phyloP scores from a whole-genome alignment of 495 filamentous ascomycete genomes.

The Elaphomyces granulatus region DNA sequence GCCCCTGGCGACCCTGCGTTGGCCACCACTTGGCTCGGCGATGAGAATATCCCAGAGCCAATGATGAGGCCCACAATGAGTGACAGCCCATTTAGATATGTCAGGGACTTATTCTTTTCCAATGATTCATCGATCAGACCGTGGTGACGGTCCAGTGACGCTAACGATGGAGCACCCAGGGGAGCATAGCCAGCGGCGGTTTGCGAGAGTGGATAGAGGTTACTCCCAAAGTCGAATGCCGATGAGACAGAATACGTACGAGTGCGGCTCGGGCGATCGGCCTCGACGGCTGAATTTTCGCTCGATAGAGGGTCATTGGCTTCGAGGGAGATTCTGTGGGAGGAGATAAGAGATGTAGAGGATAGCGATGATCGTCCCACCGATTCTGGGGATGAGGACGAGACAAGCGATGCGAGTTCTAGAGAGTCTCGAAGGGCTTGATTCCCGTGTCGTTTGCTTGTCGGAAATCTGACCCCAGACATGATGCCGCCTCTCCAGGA shows the following conservation, averaged over 20 bases:
- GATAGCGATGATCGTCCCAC: constrained; percentile 47
- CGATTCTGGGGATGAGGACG: constrained; percentile 48
- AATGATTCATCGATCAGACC: constrained; percentile 44
- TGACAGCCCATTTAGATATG: constrained; percentile 84
- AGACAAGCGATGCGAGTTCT: constrained; percentile 88
- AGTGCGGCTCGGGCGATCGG: constrained; percentile 33
- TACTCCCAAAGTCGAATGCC: constrained; percentile 83
- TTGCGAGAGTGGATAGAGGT: constrained; percentile 83
- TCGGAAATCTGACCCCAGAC: constrained; percentile 22
- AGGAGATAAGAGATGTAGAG: constrained; percentile 73
- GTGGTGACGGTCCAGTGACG: constrained; percentile 30
- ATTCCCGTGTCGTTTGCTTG: neutral
- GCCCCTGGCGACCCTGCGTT: constrained; percentile 90
- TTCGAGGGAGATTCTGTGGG: constrained; percentile 81
- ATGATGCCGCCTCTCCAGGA: too few species aligned
- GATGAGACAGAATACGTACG: constrained; percentile 83
- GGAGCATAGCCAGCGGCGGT: constrained; percentile 72
- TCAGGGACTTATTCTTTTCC: constrained; percentile 90
- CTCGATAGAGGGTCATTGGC: constrained; percentile 65
- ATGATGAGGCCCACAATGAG: constrained; percentile 88
- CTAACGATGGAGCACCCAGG: constrained; percentile 52
- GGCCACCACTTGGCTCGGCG: constrained; percentile 82
- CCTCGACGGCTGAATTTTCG: constrained; percentile 29
- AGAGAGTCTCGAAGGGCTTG: constrained; percentile 84
- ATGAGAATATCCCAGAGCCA: constrained; percentile 94